A percentile compares a stretch with the other conserved stretches of the same genome.
Evolutionary conservation across 176 grass and related monocot species (phyloP).

Genomic region (Aegilops longissima): DNA sequence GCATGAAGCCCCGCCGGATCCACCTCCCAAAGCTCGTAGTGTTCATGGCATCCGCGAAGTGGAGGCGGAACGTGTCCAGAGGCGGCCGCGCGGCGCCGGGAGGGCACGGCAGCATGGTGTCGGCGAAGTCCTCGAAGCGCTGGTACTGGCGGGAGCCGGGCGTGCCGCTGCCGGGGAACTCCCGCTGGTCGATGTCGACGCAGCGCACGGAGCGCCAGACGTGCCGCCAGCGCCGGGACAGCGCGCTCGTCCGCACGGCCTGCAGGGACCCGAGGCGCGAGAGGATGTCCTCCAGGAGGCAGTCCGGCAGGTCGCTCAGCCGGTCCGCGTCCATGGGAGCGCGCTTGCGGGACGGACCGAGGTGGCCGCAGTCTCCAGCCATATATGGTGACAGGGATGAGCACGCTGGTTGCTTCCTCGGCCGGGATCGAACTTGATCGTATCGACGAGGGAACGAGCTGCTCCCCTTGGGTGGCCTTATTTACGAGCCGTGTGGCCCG

Average conservation of each 20-base stretch:
- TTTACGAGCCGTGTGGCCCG: background rate
- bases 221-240: constrained; percentile 6
- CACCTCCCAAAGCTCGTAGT: background rate
- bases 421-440: background rate
- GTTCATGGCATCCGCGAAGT: background rate
- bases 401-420: background rate
- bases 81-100: background rate
- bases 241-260: constrained; percentile 2
- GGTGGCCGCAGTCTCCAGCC: background rate
- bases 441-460: background rate
- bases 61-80: constrained; percentile 18
- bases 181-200: constrained; percentile 12
- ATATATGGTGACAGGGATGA: background rate
- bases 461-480: background rate
- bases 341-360: background rate
- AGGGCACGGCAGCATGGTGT: background rate
- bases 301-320: constrained; percentile 7
- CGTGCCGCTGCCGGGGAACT: background rate
- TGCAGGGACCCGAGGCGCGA: background rate
- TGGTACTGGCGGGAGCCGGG: background rate
- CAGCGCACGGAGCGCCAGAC: background rate
- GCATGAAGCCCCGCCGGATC: background rate
- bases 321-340: background rate
- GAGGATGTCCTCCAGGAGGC: constrained; percentile 10
- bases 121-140: constrained; percentile 17